Base-by-base conservation (phyloP, 2,329 filamentous ascomycete genomes). In the Ascochyta viciae-villosae region DNA sequence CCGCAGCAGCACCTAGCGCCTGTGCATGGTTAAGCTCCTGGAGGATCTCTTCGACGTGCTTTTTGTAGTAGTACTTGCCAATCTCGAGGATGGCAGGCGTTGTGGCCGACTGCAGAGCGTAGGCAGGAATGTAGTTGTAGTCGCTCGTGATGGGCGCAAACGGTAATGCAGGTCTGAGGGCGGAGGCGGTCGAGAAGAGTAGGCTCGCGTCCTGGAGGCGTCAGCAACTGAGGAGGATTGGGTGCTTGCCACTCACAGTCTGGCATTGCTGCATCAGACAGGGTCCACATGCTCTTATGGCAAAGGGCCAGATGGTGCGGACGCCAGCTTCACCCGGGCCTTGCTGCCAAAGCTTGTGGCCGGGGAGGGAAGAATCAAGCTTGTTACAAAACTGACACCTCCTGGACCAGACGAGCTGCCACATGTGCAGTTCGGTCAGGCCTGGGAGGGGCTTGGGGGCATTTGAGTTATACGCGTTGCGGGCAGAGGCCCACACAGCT, bases 391-490 rank as follows among this genome's bases (percentile, higher is more conserved):
- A 85, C 68, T 93, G 87, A 73, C 91, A 96, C 50, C 71, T 76
- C 27, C 70, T 78, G 43, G 85, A 83, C 73, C 85, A 87, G 33
- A 86, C 81, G 46, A 95, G 78, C 67, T 84, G 85, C 85, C 91
- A 92, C 89, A 93, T 93, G 38, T 88, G 84, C 61, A 90, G 78
- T 74, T 95, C 91, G 38, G 85, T 84, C 70, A 83, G 84, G 54
- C 81, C 83, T 48, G 79, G 77, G 45, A 94, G 80, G 26, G 90
- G 90, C 52, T 82, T 81, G 42, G 91, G 91, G 79, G 92, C 85
- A 62, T 83, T 83, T 24, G 85, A 85, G 77, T 85, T 85, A 72
- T 85, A 87, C 19, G 79, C 76, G 65, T 86, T 86, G 68, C 90
- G 85, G 65, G 90, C 89, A 62, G 81, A 78, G 70, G 84, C 83